Evolutionary conservation across 192 early-diverging fungal genomes (phyloP), one percentile per base, ranked within the genome.

Genomic region (Coemansia sp.): DNA sequence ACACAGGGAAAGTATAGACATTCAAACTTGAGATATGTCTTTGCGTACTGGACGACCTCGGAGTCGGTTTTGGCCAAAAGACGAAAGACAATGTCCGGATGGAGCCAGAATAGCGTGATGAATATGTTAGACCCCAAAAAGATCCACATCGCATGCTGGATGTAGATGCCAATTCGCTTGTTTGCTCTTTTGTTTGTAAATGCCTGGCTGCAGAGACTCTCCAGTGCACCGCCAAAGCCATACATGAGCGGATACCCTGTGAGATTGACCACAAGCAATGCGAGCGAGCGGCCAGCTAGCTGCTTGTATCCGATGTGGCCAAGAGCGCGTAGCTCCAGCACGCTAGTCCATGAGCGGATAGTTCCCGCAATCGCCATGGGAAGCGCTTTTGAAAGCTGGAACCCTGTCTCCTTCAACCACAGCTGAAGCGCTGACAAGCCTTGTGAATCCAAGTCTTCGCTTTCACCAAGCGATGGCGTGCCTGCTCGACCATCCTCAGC

Each of bases 71-170:
- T 88, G 6, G 90, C 67, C 23, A 89, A 67, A 15, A 92, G 23
- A 41, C 94, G 80, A 41, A 97, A 79, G 9, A 72, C 50, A 59
- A 87, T 84, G 4, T 67, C 42, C 0, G 81, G 76, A 18, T 75
- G 67, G 38, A 77, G 64, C 81, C 81, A 83, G n/a, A 83, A 53
- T 13, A 75, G 11, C 11, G 61, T 52, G 6, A 83, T 49, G 38
- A 71, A 44, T 7, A 70, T 4, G 52, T 78, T 70, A 13, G 61
- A 65, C 57, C 19, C 91, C 12, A 64, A 83, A 67, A 78, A 94
- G 72, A 69, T 91, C 87, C 64, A 98, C 71, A 99, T 86, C 0
- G 90, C 88, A 19, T 96, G 86, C 70, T 94, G 92, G 16, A 92
- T 81, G 58, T 92, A 90, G 1, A 89, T 71, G 53, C 92, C 92